Evolutionary conservation across 208 protist genomes (phyloP).

Genomic region (Willaertia magna): DNA sequence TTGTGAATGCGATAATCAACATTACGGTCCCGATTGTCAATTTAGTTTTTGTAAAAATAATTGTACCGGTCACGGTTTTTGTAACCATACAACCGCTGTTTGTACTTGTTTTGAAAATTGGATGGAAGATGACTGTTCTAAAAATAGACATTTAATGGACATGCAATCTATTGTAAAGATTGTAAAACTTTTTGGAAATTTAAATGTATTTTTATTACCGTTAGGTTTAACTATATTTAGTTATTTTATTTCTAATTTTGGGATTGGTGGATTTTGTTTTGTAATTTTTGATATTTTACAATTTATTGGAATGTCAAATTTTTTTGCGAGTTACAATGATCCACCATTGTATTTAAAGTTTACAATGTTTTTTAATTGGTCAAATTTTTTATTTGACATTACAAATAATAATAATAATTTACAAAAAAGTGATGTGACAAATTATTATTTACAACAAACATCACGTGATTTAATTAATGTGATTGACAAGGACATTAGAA

Average conservation of each 20-base stretch:
- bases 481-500: no score
- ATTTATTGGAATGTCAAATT: neutral
- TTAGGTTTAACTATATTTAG: neutral
- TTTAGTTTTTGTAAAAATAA: neutral
- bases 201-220: neutral
- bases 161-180: neutral
- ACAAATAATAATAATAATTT: no score
- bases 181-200: neutral
- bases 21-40: neutral
- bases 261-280: neutral
- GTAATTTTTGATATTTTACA: neutral
- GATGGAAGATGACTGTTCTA: neutral
- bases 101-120: neutral
- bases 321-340: neutral
- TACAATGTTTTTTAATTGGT: neutral
- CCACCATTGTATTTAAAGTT: neutral
- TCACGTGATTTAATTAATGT: no score
- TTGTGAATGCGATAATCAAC: neutral
- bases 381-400: neutral
- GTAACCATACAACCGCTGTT: neutral
- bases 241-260: neutral
- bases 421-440: no score
- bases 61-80: neutral
- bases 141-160: neutral
- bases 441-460: no score